These are phyloP conservation scores for Trichoderma afroharzianum DNA, from an alignment of 2,329 filamentous ascomycete genomes.

Conservation along the genomic window DNA sequence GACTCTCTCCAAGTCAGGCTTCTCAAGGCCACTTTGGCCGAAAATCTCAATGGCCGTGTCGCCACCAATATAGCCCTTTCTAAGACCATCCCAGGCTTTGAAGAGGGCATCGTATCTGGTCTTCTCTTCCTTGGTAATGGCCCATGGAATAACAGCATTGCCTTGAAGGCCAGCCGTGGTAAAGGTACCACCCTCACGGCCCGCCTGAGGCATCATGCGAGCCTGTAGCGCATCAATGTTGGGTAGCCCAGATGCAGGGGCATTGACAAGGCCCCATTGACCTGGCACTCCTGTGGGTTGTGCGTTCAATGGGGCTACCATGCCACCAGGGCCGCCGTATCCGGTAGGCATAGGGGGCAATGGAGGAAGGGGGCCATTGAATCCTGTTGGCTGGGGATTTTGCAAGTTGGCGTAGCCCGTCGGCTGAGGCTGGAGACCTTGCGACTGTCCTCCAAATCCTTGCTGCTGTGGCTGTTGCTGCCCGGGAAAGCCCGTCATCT, in stretches of 20 bases:
- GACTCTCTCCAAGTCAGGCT: slow-evolving; percentile 82
- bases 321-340: slow-evolving; percentile 52
- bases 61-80: slow-evolving; percentile 87
- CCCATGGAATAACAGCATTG: slow-evolving; percentile 96
- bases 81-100: slow-evolving; percentile 91
- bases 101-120: slow-evolving; percentile 94
- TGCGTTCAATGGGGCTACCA: slow-evolving; percentile 69
- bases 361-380: slow-evolving; percentile 79
- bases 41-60: slow-evolving; percentile 96
- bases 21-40: slow-evolving; percentile 89
- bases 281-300: slow-evolving; percentile 91
- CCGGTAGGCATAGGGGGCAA: slow-evolving; percentile 76
- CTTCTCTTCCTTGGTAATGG: slow-evolving; percentile 98
- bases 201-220: slow-evolving; percentile 95
- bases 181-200: slow-evolving; percentile 77
- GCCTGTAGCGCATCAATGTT: slow-evolving; percentile 91
- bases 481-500: slow-evolving; percentile 66
- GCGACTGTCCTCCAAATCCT: slow-evolving; percentile 55
- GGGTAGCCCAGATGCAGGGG: slow-evolving; percentile 80
- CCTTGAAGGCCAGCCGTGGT: slow-evolving; percentile 85
- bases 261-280: slow-evolving; percentile 98
- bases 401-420: slow-evolving; percentile 66
- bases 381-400: slow-evolving; percentile 74
- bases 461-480: slow-evolving; percentile 49
- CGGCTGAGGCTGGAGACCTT: slow-evolving; percentile 62